Conservation (phyloP, 345 rosid genomes). For the Ceriops zippeliana region DNA sequence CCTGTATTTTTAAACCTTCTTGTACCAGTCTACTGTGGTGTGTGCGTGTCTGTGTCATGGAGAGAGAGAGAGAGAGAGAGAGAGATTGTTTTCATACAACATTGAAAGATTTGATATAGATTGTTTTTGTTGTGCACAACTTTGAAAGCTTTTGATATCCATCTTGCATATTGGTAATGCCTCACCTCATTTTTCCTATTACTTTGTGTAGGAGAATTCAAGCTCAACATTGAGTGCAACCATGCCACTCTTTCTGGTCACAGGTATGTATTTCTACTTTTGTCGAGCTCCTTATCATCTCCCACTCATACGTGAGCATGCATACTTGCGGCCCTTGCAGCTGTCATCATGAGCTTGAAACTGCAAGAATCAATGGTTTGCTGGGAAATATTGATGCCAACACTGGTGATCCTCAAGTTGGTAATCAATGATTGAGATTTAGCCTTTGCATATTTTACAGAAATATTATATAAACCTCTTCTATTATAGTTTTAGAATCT, state of each 20-base stretch:
- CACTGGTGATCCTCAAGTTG: conserved; percentile 90
- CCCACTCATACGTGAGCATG: not conserved
- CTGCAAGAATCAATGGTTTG: conserved; percentile 79
- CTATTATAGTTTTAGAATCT: not conserved
- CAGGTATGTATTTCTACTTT: conserved; percentile 37
- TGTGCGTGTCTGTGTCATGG: too few species aligned
- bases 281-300: not conserved
- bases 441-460: not conserved
- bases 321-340: conserved; percentile 29
- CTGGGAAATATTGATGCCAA: conserved; percentile 93
- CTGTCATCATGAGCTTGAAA: conserved; percentile 93
- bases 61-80: too few species aligned
- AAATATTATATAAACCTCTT: not conserved
- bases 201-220: conserved; percentile 53
- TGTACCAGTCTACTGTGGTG: not conserved
- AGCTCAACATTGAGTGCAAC: conserved; percentile 88
- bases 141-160: not conserved
- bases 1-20: not conserved
- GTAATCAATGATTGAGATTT: conserved; percentile 26
- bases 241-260: conserved; percentile 98
- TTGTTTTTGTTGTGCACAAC: not conserved
- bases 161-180: not conserved
- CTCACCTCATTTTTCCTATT: not conserved
- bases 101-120: not conserved
- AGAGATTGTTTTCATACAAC: not conserved